Percentiles rank a stretch among this genome's conserved stretches.
Conservation (phyloP, 371 early-diverging fungal genomes). For the Mortierella sp. region DNA sequence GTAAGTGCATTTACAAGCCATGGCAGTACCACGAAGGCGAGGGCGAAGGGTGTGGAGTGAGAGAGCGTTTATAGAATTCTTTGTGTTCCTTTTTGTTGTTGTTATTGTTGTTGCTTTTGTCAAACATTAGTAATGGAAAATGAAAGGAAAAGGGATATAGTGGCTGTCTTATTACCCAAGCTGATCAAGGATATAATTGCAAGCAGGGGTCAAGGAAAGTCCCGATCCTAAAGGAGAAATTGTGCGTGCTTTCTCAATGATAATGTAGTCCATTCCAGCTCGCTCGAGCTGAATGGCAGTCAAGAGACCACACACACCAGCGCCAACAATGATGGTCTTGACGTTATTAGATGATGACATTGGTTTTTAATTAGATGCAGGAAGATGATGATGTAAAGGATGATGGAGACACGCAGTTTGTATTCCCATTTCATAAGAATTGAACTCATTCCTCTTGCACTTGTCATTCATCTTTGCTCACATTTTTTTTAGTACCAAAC, state of each 20-base stretch:
- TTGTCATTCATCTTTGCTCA: too few species aligned
- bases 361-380: not conserved
- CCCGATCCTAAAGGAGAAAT: conserved; percentile 26
- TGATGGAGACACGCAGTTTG: too few species aligned
- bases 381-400: conserved; percentile 6
- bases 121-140: too few species aligned
- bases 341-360: conserved; percentile 25
- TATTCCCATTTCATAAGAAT: too few species aligned
- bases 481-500: too few species aligned
- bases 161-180: conserved; percentile 38
- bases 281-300: conserved; percentile 40
- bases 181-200: conserved; percentile 37
- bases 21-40: not conserved
- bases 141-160: too few species aligned
- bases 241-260: conserved; percentile 28
- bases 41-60: too few species aligned
- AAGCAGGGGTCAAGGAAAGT: conserved; percentile 29
- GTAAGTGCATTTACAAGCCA: too few species aligned
- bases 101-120: too few species aligned
- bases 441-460: too few species aligned
- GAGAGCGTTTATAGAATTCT: too few species aligned
- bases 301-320: conserved; percentile 30
- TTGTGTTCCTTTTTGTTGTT: too few species aligned
- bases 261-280: conserved; percentile 36
- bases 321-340: conserved; percentile 42